Percentiles rank a stretch among this genome's conserved stretches.
Evolutionary conservation across 257 asterid genomes (phyloP).

Genomic region (Gynochthodes officinalis): DNA sequence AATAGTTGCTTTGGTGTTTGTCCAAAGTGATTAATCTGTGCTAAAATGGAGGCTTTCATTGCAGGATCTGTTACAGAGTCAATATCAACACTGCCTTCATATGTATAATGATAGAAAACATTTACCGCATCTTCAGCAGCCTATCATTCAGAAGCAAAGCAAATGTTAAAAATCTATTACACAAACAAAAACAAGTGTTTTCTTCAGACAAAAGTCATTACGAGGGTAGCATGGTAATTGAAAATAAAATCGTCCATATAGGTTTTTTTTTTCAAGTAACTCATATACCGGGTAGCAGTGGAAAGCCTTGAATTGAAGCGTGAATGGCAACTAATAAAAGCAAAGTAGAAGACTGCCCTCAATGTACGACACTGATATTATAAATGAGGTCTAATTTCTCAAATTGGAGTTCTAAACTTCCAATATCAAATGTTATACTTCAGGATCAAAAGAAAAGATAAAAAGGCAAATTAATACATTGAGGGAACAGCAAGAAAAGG

Average conservation of each 20-base stretch:
- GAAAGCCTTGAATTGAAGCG: not conserved
- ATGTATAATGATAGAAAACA: constrained; percentile 97
- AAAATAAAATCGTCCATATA: not conserved
- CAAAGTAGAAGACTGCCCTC: not conserved
- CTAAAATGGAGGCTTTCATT: constrained; percentile 97
- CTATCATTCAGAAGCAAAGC: constrained; percentile 40
- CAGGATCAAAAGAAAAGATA: not conserved
- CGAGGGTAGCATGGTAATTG: not conserved
- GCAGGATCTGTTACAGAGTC: constrained; percentile 97
- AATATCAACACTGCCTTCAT: constrained; percentile 97
- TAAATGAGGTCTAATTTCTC: not conserved
- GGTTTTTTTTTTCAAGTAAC: not conserved
- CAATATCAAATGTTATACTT: not conserved
- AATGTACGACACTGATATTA: not conserved
- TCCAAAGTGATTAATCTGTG: constrained; percentile 98
- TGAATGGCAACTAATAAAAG: not conserved
- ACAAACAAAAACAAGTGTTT: not conserved
- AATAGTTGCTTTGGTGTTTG: constrained; percentile 97
- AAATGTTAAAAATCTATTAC: not conserved
- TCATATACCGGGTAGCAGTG: not conserved
- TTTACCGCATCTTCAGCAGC: constrained; percentile 98
- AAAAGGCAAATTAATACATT: not conserved
- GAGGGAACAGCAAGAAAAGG: not conserved
- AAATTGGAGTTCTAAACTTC: constrained; percentile 1
- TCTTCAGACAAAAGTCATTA: not conserved